A percentile compares a stretch with the other conserved stretches of the same genome.
Evolutionary conservation across 1,139 yeast genomes (phyloP).

Genomic region (Eremothecium cymbalariae): DNA sequence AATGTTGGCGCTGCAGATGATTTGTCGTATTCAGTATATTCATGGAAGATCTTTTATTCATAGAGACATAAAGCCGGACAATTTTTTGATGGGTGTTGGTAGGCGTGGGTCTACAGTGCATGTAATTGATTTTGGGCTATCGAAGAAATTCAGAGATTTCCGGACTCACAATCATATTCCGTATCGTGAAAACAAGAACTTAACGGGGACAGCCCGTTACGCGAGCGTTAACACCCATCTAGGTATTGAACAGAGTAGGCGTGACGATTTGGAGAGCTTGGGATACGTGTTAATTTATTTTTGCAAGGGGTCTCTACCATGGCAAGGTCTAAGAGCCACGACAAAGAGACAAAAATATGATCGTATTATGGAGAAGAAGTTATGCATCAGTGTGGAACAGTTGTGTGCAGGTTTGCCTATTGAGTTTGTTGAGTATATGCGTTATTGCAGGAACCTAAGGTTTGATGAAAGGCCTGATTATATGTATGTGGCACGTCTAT

Average conservation of each 20-base stretch:
- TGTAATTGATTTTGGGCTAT: constrained; percentile 93
- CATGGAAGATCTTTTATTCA: constrained; percentile 95
- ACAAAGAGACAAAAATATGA: constrained; percentile 96
- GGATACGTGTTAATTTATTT: constrained; percentile 93
- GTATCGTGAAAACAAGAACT: constrained; percentile 88
- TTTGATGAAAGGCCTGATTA: constrained; percentile 97
- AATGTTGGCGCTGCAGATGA: constrained; percentile 85
- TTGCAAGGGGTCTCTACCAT: constrained; percentile 91
- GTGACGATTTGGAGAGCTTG: constrained; percentile 92
- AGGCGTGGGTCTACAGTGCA: constrained; percentile 92
- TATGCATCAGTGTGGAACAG: constrained; percentile 84
- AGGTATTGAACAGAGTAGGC: constrained; percentile 92
- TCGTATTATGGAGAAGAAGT: constrained; percentile 91
- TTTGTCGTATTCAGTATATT: constrained; percentile 88
- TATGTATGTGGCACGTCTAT: constrained; percentile 75
- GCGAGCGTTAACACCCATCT: constrained; percentile 92
- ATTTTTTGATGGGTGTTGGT: constrained; percentile 70
- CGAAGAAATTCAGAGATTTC: constrained; percentile 91
- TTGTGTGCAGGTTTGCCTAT: constrained; percentile 87
- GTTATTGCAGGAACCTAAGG: constrained; percentile 80
- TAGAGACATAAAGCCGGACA: constrained; percentile 67
- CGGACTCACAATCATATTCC: constrained; percentile 92
- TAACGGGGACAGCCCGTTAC: constrained; percentile 98
- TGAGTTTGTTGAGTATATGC: constrained; percentile 82
- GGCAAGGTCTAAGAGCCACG: constrained; percentile 98